phyloP scores from a whole-genome alignment of 352 stramenopile species.

The Elongisporangium prolatum region DNA sequence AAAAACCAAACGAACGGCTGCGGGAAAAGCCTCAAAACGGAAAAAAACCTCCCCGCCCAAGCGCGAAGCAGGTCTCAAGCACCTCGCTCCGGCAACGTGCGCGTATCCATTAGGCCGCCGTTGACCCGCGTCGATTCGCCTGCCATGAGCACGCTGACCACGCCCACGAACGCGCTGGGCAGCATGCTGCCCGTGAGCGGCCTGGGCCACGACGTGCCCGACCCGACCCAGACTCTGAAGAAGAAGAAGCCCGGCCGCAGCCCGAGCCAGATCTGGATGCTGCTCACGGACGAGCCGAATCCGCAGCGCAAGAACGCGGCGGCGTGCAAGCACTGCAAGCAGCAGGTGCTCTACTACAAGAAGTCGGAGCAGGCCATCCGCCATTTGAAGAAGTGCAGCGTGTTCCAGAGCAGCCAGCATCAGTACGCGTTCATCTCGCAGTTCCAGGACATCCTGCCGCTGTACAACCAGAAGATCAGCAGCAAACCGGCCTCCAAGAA shows the following conservation, averaged over 20 bases:
- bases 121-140: neutral
- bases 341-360: slow-evolving; percentile 84
- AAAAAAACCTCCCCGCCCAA: slow-evolving; percentile 5
- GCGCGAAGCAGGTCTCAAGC: neutral
- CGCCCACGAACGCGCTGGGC: slow-evolving; percentile 10
- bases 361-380: slow-evolving; percentile 83
- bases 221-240: slow-evolving; percentile 22
- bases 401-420: slow-evolving; percentile 79
- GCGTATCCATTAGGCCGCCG: neutral
- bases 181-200: slow-evolving; percentile 10
- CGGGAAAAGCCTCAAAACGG: slow-evolving; percentile 1
- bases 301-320: slow-evolving; percentile 72
- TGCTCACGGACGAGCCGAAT: slow-evolving; percentile 78
- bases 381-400: slow-evolving; percentile 74
- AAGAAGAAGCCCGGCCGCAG: slow-evolving; percentile 76
- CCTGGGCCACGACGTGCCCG: slow-evolving; percentile 8
- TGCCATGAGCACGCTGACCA: slow-evolving; percentile 10
- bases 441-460: slow-evolving; percentile 73
- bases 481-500: slow-evolving; percentile 65
- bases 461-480: slow-evolving; percentile 83
- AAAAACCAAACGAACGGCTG: slow-evolving; percentile 6
- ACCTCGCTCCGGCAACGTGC: neutral
- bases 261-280: slow-evolving; percentile 71
- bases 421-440: slow-evolving; percentile 77
- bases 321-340: slow-evolving; percentile 82